Evolutionary conservation across 2,329 filamentous ascomycete species (phyloP).

Genomic region (Pseudopyrenochaeta lycopersici): DNA sequence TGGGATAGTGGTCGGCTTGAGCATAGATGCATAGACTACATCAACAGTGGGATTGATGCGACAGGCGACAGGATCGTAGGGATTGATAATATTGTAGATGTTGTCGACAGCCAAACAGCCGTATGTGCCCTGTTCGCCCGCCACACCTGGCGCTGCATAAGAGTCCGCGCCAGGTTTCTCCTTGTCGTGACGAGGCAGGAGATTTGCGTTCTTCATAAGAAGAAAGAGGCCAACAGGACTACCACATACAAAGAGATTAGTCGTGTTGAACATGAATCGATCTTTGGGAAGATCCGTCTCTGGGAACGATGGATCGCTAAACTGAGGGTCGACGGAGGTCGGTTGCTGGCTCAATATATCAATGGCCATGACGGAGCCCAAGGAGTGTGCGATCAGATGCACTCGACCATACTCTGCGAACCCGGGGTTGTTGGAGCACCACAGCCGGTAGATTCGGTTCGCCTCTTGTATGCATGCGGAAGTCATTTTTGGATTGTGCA

Average conservation of each 20-base stretch:
- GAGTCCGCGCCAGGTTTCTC: constrained; percentile 78
- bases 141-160: constrained; percentile 63
- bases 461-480: constrained; percentile 87
- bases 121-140: constrained; percentile 81
- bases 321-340: constrained; percentile 66
- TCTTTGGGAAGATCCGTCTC: constrained; percentile 60
- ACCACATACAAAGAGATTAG: constrained; percentile 86
- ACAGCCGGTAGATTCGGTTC: constrained; percentile 93
- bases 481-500: constrained; percentile 93
- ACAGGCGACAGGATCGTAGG: constrained; percentile 85
- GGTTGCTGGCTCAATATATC: constrained; percentile 92
- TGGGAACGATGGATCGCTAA: constrained; percentile 41
- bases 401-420: constrained; percentile 84
- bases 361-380: constrained; percentile 93
- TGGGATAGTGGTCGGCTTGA: constrained; percentile 83
- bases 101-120: constrained; percentile 95
- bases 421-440: constrained; percentile 91
- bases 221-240: constrained; percentile 94
- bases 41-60: constrained; percentile 92
- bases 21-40: constrained; percentile 75
- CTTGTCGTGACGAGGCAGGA: constrained; percentile 79
- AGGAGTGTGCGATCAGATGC: constrained; percentile 90
- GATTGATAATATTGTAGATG: constrained; percentile 90
- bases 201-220: constrained; percentile 75
- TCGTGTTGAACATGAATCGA: constrained; percentile 89